Percentiles rank a stretch among this genome's conserved stretches.
Evolutionary conservation across 805 yeast genomes (phyloP).

Genomic region (fission yeast (Schizosaccharomyces pombe)): DNA sequence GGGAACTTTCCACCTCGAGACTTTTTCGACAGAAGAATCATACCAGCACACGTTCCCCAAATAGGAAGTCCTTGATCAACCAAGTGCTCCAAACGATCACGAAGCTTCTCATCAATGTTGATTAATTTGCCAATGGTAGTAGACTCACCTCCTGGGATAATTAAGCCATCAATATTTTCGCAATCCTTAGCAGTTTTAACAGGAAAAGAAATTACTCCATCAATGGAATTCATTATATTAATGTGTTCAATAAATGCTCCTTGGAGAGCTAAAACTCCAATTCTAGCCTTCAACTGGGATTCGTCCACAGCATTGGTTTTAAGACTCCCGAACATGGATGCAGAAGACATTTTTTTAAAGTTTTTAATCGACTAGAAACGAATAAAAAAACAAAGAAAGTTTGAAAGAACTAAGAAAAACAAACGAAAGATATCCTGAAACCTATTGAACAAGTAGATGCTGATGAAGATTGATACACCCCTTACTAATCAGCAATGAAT

Average conservation of each 20-base stretch:
- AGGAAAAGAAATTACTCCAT: slow-evolving; percentile 13
- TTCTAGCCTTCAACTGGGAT: not conserved
- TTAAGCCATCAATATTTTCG: slow-evolving; percentile 28
- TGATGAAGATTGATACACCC: no score
- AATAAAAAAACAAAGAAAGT: no score
- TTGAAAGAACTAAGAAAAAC: no score
- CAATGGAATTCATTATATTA: slow-evolving; percentile 19
- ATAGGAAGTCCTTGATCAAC: slow-evolving; percentile 42
- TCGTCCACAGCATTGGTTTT: not conserved
- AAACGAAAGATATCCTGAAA: no score
- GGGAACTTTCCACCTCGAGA: slow-evolving; percentile 24
- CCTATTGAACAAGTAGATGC: no score
- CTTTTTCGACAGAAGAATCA: slow-evolving; percentile 39
- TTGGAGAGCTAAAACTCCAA: slow-evolving; percentile 40
- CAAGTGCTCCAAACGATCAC: slow-evolving; percentile 20
- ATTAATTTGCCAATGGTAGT: slow-evolving; percentile 9
- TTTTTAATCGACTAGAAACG: no score
- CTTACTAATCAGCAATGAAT: no score
- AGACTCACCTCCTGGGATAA: slow-evolving; percentile 34
- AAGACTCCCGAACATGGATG: not conserved
- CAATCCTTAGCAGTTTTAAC: slow-evolving; percentile 34
- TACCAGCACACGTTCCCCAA: slow-evolving; percentile 80
- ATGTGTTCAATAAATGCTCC: slow-evolving; percentile 60
- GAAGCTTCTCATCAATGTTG: not conserved
- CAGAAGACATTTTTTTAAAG: not conserved